phyloP scores from a whole-genome alignment of 495 filamentous ascomycete species.

The Acidomyces sp. region DNA sequence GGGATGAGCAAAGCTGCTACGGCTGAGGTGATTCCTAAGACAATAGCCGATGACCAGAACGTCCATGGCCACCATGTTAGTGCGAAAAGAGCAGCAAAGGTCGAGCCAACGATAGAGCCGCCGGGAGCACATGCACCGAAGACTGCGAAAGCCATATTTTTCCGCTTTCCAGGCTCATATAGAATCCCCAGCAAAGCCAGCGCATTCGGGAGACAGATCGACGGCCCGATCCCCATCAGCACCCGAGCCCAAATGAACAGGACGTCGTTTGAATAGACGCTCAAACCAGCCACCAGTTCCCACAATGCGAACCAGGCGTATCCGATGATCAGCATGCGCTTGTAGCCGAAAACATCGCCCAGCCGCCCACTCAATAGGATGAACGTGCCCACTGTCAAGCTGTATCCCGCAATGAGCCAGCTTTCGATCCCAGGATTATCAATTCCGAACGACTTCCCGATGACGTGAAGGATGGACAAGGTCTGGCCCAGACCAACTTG shows the following conservation, averaged over 20 bases:
- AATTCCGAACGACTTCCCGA: conserved; percentile 9
- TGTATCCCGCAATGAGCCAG: conserved; percentile 20
- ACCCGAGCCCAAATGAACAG: conserved; percentile 28
- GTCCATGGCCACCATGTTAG: conserved; percentile 55
- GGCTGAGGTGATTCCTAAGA: conserved; percentile 31
- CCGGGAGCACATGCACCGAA: conserved; percentile 44
- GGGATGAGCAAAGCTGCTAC: conserved; percentile 38
- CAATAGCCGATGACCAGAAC: conserved; percentile 43
- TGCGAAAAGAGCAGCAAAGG: conserved; percentile 40
- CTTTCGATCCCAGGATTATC: conserved; percentile 5
- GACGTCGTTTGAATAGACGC: conserved; percentile 28
- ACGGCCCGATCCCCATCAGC: conserved; percentile 29
- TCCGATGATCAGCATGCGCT: conserved; percentile 12
- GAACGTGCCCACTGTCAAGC: conserved; percentile 22
- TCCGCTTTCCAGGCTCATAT: conserved; percentile 40
- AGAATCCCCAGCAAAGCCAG: conserved; percentile 35
- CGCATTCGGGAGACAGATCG: conserved; percentile 27
- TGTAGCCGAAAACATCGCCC: conserved; percentile 20
- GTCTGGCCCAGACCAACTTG: conserved; percentile 12
- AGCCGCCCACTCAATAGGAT: conserved; percentile 20
- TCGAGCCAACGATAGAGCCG: conserved; percentile 38
- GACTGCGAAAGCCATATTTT: conserved; percentile 50
- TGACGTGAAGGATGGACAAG: conserved; percentile 9
- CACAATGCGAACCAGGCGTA: conserved; percentile 22
- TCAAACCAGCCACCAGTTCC: conserved; percentile 38